Conservation (phyloP, 176 grass and related monocot genomes). For the Eleusine indica region DNA sequence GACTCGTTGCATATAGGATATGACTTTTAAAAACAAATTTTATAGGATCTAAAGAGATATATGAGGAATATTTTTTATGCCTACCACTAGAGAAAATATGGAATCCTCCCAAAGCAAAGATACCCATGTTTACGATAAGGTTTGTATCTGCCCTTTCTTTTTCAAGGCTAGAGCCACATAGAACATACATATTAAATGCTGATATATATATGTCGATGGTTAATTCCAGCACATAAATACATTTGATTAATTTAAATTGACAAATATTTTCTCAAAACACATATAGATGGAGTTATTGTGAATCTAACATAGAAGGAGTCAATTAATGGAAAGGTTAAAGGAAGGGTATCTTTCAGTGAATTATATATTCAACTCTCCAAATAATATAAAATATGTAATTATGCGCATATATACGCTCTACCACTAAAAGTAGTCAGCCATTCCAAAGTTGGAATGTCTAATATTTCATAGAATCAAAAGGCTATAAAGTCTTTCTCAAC, state of each 20-base stretch:
- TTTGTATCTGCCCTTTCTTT: constrained; percentile 16
- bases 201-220: not conserved
- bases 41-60: constrained; percentile 28
- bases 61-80: constrained; percentile 47
- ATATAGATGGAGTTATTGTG: not conserved
- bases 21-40: constrained; percentile 23
- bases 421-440: not conserved
- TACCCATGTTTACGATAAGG: constrained; percentile 32
- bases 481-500: not conserved
- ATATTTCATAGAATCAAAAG: not conserved
- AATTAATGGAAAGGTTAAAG: not conserved
- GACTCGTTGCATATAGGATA: constrained; percentile 1
- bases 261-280: not conserved
- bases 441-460: constrained; percentile 10
- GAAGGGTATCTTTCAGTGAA: not conserved
- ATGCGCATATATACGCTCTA: not conserved
- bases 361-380: constrained; percentile 4
- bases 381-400: not conserved
- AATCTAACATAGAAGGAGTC: not conserved
- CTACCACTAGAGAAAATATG: constrained; percentile 12
- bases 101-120: constrained; percentile 20
- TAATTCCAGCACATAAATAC: too few relatives aligned
- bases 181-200: not conserved
- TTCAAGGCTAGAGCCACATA: constrained; percentile 28
- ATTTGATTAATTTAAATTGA: too few relatives aligned